Evolutionary conservation across 768 basidiomycete species (phyloP), one percentile per base, ranked within the genome.

Genomic region (Arthromyces matolae): DNA sequence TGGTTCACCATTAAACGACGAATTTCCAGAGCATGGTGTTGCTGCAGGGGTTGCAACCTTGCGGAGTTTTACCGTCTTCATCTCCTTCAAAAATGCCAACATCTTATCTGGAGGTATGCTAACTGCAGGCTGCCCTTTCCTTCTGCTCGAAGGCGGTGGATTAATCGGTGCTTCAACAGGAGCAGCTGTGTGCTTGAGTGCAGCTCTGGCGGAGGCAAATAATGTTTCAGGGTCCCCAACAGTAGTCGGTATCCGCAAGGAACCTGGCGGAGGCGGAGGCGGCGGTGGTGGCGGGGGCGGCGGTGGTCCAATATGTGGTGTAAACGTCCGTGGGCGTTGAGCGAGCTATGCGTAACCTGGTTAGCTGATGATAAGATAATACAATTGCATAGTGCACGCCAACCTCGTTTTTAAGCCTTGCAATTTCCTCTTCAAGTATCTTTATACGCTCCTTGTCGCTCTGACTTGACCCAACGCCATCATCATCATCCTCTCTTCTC

Each of bases 41-140:
- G 58, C 60, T n/a, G 64, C 61, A 32, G 13, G 22, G n/a, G 22
- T 7, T 12, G 33, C 64, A 0, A 84, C 79, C 62, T 78, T 87
- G 52, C 78, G 76, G 42, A 91, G 57, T 39, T 83, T 72, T 20
- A 81, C 84, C 1, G 78, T 84, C 71, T 89, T 90, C 75, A 91
- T 81, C 62, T 91, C 89, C 5, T 68, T 81, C 52, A 91, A 64
- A 58, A 91, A 91, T 1, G 83, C 86, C 0, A 84, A 84, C 85
- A 91, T 89, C 62, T 90, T 86, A 51, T 90, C 89, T 2, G 83
- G 75, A 0, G 86, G 76, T 8, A 91, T 72, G n/a, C 84, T 84
- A 9, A 89, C 71, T 0, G 84, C 80, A 0, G 88, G 83, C 48
- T 78, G 76, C 6, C 83, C 84, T 12, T 75, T 63, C 43, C 78